Conservation (phyloP, 768 basidiomycete genomes). For the Lactarius quietus region DNA sequence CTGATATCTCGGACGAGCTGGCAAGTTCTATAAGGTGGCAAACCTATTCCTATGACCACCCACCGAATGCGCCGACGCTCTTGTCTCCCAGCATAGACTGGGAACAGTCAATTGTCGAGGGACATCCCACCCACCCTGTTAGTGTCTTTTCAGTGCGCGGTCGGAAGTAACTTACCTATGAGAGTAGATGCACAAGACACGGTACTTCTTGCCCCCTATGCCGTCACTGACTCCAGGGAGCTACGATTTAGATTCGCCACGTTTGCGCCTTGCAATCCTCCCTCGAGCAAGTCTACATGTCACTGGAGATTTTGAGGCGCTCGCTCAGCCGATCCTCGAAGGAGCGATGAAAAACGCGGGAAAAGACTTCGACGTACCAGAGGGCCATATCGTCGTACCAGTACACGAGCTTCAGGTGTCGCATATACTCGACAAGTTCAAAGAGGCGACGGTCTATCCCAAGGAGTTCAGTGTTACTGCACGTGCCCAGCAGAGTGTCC, state of each 20-base stretch:
- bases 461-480: constrained; percentile 42
- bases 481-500: constrained; percentile 52
- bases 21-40: constrained; percentile 53
- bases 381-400: constrained; percentile 43
- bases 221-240: constrained; percentile 43
- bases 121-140: constrained; percentile 59
- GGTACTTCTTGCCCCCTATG: constrained; percentile 49
- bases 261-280: constrained; percentile 45
- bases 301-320: constrained; percentile 49
- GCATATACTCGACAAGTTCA: constrained; percentile 50
- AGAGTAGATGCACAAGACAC: constrained; percentile 55
- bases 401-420: constrained; percentile 53
- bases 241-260: constrained; percentile 49
- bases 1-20: constrained; percentile 47
- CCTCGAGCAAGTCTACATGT: constrained; percentile 43
- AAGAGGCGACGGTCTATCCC: constrained; percentile 43
- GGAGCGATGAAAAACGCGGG: constrained; percentile 40
- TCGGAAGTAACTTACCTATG: background rate
- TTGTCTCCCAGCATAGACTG: constrained; percentile 49
- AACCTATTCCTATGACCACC: constrained; percentile 48
- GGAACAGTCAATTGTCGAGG: constrained; percentile 61
- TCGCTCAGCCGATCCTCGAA: constrained; percentile 40
- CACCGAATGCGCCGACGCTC: constrained; percentile 44
- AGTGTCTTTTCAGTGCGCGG: constrained; percentile 13
- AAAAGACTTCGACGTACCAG: constrained; percentile 34